Evolutionary conservation across 805 yeast genomes (phyloP).

Genomic region (Ogataea dorogensis): DNA sequence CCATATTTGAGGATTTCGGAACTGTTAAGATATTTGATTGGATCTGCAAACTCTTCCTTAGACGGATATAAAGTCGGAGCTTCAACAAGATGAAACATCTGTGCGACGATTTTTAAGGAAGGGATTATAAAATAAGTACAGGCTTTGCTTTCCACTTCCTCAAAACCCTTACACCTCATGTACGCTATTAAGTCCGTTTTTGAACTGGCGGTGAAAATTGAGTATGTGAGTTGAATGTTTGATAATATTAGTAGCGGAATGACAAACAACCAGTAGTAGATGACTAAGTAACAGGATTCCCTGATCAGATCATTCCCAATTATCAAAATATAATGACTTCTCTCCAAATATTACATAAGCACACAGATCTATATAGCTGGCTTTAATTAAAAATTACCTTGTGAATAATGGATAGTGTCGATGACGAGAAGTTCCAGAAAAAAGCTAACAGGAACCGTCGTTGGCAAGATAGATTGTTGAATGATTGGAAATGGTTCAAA

Average conservation of each 20-base stretch:
- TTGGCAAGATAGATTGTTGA: constrained; percentile 7
- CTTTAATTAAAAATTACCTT: constrained; percentile 3
- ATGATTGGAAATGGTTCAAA: constrained; percentile 12
- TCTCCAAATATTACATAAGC: too few relatives aligned
- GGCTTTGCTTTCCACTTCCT: too few relatives aligned
- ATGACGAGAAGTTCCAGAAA: constrained; percentile 22
- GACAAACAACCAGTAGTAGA: too few relatives aligned
- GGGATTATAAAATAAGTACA: too few relatives aligned
- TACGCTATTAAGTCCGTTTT: too few relatives aligned
- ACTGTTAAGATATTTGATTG: constrained; percentile 47
- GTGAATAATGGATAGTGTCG: constrained; percentile 13
- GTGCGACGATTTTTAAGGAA: neutral
- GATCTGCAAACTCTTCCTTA: constrained; percentile 44
- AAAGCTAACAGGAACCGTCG: constrained; percentile 13
- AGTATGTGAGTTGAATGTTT: too few relatives aligned
- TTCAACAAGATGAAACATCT: constrained; percentile 30
- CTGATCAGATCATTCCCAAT: too few relatives aligned
- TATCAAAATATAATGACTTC: too few relatives aligned
- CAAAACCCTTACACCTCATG: too few relatives aligned
- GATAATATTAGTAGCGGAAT: too few relatives aligned
- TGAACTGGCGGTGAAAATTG: too few relatives aligned
- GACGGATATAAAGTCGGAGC: constrained; percentile 51
- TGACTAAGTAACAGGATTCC: too few relatives aligned
- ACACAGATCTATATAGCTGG: constrained; percentile 9
- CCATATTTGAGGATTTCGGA: constrained; percentile 42